Conservation (phyloP, 768 basidiomycete genomes). For the Paxillus rubicundulus region DNA sequence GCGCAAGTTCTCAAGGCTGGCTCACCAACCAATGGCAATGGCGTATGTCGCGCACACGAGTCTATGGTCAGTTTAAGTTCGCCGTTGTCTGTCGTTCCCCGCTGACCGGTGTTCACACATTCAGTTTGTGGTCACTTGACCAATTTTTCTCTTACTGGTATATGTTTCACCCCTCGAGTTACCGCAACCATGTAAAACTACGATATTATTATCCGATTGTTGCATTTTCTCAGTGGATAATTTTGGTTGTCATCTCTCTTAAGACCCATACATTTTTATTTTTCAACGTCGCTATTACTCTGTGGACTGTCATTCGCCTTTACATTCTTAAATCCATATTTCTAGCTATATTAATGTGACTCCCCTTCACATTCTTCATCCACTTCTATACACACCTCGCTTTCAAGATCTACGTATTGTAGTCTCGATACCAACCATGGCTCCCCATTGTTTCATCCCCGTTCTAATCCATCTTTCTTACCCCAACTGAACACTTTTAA, state of each 20-base stretch:
- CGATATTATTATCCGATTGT: conserved; percentile 23
- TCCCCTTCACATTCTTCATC: background rate
- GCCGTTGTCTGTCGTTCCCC: background rate
- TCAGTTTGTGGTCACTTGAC: conserved; percentile 28
- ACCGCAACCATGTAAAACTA: conserved; percentile 21
- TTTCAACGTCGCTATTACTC: conserved; percentile 3
- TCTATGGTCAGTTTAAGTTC: conserved; percentile 13
- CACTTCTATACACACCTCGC: background rate
- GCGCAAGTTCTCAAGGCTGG: conserved; percentile 12
- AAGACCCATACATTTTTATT: conserved; percentile 19
- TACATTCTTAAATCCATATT: conserved; percentile 12
- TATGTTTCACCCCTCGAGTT: conserved; percentile 16
- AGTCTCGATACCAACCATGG: background rate
- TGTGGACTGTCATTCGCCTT: background rate
- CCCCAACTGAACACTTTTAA: conserved; percentile 79
- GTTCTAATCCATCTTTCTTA: conserved; percentile 20
- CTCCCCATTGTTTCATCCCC: background rate
- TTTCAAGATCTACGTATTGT: conserved; percentile 13
- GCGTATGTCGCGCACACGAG: conserved; percentile 15
- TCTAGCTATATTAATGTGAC: background rate
- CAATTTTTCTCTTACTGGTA: conserved; percentile 23
- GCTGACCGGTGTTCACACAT: conserved; percentile 8
- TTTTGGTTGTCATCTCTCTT: background rate
- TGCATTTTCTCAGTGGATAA: conserved; percentile 10
- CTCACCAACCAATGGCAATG: conserved; percentile 15